A percentile compares a stretch with the other conserved stretches of the same genome.
phyloP scores from a whole-genome alignment of 1,139 yeast genomes.

The Geotrichum restrictum region DNA sequence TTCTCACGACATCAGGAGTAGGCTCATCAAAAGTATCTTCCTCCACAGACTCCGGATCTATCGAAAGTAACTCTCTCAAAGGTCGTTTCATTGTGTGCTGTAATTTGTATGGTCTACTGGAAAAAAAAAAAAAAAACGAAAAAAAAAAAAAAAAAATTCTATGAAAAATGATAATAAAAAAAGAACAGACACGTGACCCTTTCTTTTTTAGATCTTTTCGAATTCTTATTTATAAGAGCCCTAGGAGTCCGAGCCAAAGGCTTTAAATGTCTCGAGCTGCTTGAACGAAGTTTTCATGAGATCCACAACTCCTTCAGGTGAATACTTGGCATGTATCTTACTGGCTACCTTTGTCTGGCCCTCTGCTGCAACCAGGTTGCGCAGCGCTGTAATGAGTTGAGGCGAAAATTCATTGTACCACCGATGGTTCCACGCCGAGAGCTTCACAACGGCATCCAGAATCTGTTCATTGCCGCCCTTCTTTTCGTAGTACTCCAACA shows the following conservation, averaged over 20 bases:
- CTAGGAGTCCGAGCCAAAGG: conserved; percentile 39
- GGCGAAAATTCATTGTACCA: conserved; percentile 95
- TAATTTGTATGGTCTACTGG: conserved; percentile 14
- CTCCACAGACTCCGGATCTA: conserved; percentile 33
- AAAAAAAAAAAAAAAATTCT: conserved; percentile 9
- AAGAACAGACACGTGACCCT: not conserved
- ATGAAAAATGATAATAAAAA: not conserved
- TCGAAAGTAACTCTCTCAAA: conserved; percentile 32
- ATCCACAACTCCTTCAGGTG: conserved; percentile 59
- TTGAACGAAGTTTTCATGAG: conserved; percentile 50
- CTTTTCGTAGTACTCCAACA: conserved; percentile 57
- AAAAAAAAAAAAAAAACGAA: conserved; percentile 10
- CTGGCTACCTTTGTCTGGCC: conserved; percentile 74
- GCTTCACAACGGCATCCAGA: conserved; percentile 66
- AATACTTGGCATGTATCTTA: conserved; percentile 69
- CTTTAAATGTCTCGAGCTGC: conserved; percentile 48
- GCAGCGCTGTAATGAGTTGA: conserved; percentile 51
- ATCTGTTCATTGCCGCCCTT: conserved; percentile 22
- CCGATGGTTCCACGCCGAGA: conserved; percentile 92
- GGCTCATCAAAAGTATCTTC: conserved; percentile 24
- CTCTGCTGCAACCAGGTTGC: conserved; percentile 64
- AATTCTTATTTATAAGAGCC: not conserved
- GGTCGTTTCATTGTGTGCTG: conserved; percentile 28
- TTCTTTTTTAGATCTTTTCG: too few species aligned
- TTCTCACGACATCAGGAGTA: too few species aligned